These are phyloP conservation scores for Salvia splendens DNA, from an alignment of 257 asterid species.

Conservation along the genomic window DNA sequence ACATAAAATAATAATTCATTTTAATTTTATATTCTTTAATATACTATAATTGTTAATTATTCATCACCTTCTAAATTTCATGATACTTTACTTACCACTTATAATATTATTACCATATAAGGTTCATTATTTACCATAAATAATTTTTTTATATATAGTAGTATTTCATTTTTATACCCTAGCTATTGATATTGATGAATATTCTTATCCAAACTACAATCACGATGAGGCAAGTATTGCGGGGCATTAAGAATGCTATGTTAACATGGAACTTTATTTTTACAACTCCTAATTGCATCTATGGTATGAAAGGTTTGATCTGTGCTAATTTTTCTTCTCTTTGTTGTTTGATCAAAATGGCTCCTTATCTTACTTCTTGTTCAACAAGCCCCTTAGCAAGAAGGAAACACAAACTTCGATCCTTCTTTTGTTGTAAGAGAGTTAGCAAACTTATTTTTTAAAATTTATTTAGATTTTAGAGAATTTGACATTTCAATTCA, in stretches of 20 bases:
- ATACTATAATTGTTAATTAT: too few species aligned
- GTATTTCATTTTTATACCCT: too few species aligned
- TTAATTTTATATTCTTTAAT: too few species aligned
- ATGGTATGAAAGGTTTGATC: slow-evolving; percentile 21
- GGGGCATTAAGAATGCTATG: slow-evolving; percentile 31
- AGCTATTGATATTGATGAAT: too few species aligned
- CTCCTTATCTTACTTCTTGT: slow-evolving; percentile 6
- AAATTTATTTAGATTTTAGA: too few species aligned
- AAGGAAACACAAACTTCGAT: not conserved
- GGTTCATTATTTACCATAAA: too few species aligned
- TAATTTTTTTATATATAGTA: too few species aligned
- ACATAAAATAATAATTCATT: too few species aligned
- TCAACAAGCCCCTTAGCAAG: not conserved
- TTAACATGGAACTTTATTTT: slow-evolving; percentile 22
- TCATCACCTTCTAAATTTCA: too few species aligned
- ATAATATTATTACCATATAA: too few species aligned
- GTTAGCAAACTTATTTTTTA: not conserved
- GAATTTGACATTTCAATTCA: too few species aligned
- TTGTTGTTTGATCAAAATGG: slow-evolving; percentile 20
- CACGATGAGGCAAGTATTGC: slow-evolving; percentile 74
- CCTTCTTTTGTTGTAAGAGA: not conserved
- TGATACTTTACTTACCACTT: too few species aligned
- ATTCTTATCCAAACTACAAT: slow-evolving; percentile 53
- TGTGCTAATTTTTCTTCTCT: slow-evolving; percentile 16
- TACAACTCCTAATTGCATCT: slow-evolving; percentile 18